phyloP scores from a whole-genome alignment of 1,139 yeast species.

The Wickerhamomyces sp. region DNA sequence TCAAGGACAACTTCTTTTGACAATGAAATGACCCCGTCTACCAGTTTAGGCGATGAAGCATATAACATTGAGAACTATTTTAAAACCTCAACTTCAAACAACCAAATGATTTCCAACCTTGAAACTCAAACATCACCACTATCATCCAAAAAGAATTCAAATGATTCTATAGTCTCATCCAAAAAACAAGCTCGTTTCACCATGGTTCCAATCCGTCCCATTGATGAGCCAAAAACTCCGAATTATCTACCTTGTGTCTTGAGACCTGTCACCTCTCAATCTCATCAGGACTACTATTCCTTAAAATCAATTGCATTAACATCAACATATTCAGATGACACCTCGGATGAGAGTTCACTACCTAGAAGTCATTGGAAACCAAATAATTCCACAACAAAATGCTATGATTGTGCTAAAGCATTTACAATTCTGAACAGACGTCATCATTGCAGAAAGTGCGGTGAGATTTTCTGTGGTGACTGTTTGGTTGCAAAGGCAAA shows the following conservation, averaged over 20 bases:
- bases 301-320: background rate
- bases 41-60: slow-evolving; percentile 6
- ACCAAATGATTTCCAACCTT: slow-evolving; percentile 2
- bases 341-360: slow-evolving; percentile 1
- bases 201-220: slow-evolving; percentile 19
- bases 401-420: slow-evolving; percentile 58
- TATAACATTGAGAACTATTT: slow-evolving; percentile 8
- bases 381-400: slow-evolving; percentile 57
- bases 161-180: slow-evolving; percentile 16
- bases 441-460: slow-evolving; percentile 94
- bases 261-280: slow-evolving; percentile 9
- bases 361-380: slow-evolving; percentile 73
- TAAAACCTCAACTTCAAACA: background rate
- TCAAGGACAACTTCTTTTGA: slow-evolving; percentile 7
- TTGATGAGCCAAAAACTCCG: slow-evolving; percentile 21
- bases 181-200: slow-evolving; percentile 16
- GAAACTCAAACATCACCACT: slow-evolving; percentile 7
- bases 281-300: background rate
- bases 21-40: slow-evolving; percentile 8
- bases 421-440: slow-evolving; percentile 76
- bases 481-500: slow-evolving; percentile 21
- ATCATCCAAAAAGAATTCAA: slow-evolving; percentile 19
- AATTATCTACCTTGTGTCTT: slow-evolving; percentile 24
- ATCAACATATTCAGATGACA: background rate
- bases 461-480: slow-evolving; percentile 68